Percentiles rank a stretch among this genome's conserved stretches.
These are phyloP conservation scores for Dimocarpus longan DNA, from an alignment of 345 rosid species.

Conservation along the genomic window DNA sequence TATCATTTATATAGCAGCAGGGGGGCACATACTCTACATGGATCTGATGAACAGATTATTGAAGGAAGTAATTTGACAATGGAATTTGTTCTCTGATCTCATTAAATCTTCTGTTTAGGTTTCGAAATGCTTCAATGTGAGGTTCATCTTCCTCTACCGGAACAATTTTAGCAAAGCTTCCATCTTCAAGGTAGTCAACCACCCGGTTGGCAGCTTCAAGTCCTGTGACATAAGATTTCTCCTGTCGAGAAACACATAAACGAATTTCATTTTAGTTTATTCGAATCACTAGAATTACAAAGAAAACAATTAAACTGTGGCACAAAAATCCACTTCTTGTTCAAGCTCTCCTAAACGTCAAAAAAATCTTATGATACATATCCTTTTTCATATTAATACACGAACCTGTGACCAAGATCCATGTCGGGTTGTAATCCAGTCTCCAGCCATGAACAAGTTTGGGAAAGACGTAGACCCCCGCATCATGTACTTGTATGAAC, in stretches of 20 bases:
- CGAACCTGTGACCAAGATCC: slow-evolving; percentile 70
- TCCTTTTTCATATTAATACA: background rate
- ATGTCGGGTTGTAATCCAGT: slow-evolving; percentile 62
- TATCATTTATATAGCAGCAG: background rate
- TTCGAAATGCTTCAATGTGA: slow-evolving; percentile 49
- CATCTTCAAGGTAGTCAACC: slow-evolving; percentile 49
- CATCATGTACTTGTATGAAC: slow-evolving; percentile 70
- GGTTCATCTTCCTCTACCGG: slow-evolving; percentile 61
- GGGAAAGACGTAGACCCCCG: slow-evolving; percentile 52
- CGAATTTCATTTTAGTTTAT: background rate
- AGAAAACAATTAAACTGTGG: background rate
- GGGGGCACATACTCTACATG: background rate
- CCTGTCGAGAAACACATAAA: slow-evolving; percentile 28
- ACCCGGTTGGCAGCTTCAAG: slow-evolving; percentile 55
- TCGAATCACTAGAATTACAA: background rate
- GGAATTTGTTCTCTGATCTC: slow-evolving; percentile 48
- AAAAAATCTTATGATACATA: too few relatives aligned
- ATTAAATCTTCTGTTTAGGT: slow-evolving; percentile 47
- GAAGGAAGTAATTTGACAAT: slow-evolving; percentile 38
- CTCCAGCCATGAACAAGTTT: slow-evolving; percentile 70
- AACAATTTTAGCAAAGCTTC: slow-evolving; percentile 51
- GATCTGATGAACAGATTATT: background rate
- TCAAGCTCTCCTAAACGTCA: background rate
- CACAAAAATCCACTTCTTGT: too few relatives aligned
- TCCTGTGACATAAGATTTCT: slow-evolving; percentile 56